phyloP scores from a whole-genome alignment of 306 rosid species.

The Prosopis cineraria region DNA sequence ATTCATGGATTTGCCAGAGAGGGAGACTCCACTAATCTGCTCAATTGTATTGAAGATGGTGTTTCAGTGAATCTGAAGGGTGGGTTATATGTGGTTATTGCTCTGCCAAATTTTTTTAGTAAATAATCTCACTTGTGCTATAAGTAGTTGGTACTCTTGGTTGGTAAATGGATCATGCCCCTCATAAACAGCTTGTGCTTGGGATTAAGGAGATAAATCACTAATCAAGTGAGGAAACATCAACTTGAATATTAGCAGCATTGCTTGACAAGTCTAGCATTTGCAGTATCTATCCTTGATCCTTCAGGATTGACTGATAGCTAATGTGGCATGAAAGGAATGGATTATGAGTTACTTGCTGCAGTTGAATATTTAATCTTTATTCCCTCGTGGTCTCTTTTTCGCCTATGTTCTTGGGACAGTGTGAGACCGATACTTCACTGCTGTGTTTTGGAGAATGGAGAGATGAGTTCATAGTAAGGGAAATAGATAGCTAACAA shows the following conservation, averaged over 20 bases:
- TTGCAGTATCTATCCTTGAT: conserved; percentile 31
- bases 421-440: conserved; percentile 3
- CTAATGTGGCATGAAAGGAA: neutral
- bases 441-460: neutral
- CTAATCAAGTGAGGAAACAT: conserved; percentile 22
- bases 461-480: neutral
- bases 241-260: conserved; percentile 25
- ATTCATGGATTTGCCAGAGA: conserved; percentile 95
- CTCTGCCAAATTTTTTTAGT: conserved; percentile 12
- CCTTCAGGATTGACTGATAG: neutral
- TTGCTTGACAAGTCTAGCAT: conserved; percentile 34
- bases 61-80: conserved; percentile 80
- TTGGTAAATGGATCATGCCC: conserved; percentile 26
- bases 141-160: conserved; percentile 4
- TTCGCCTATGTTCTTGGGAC: neutral
- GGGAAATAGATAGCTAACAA: neutral
- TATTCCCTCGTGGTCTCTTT: neutral
- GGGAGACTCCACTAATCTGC: conserved; percentile 79
- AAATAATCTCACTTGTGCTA: conserved; percentile 11
- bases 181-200: conserved; percentile 17
- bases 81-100: conserved; percentile 40
- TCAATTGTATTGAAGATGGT: conserved; percentile 78
- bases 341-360: neutral
- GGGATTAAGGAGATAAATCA: conserved; percentile 18
- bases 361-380: neutral